Conservation (phyloP, 495 filamentous ascomycete species). For the Viridothelium virens region DNA sequence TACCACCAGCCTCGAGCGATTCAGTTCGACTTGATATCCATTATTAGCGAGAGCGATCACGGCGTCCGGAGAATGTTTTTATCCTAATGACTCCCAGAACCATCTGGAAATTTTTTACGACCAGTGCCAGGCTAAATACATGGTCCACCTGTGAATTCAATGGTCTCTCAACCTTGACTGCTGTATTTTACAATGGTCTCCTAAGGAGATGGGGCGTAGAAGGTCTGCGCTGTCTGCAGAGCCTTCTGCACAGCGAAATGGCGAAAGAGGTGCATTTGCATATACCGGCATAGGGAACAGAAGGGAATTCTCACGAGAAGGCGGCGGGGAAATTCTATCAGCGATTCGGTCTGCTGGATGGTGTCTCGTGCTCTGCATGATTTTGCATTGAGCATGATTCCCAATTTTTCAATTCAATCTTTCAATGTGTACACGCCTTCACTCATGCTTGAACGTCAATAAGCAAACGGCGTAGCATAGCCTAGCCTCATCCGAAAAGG, state of each 20-base stretch:
- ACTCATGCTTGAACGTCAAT: neutral
- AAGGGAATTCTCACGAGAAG: neutral
- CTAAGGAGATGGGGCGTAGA: neutral
- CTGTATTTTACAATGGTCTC: neutral
- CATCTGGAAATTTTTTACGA: neutral
- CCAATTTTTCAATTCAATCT: neutral
- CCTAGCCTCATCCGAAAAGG: neutral
- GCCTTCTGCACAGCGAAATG: neutral
- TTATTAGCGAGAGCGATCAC: conserved; percentile 4
- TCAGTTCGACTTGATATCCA: neutral
- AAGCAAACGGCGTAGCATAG: neutral
- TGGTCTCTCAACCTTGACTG: neutral
- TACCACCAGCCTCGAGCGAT: neutral
- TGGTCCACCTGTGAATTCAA: neutral
- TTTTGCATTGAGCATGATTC: conserved; percentile 8
- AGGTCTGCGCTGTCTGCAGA: neutral
- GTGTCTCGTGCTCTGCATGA: neutral
- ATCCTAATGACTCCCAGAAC: neutral
- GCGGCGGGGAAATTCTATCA: neutral
- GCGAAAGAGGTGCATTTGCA: neutral
- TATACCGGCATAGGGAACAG: neutral
- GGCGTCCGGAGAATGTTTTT: neutral
- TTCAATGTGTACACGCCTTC: neutral
- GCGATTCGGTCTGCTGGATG: conserved; percentile 1
- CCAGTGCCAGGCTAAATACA: neutral